Evolutionary conservation across 345 rosid species (phyloP), one percentile per base, ranked within the genome.

Genomic region (Hibiscus mutabilis): DNA sequence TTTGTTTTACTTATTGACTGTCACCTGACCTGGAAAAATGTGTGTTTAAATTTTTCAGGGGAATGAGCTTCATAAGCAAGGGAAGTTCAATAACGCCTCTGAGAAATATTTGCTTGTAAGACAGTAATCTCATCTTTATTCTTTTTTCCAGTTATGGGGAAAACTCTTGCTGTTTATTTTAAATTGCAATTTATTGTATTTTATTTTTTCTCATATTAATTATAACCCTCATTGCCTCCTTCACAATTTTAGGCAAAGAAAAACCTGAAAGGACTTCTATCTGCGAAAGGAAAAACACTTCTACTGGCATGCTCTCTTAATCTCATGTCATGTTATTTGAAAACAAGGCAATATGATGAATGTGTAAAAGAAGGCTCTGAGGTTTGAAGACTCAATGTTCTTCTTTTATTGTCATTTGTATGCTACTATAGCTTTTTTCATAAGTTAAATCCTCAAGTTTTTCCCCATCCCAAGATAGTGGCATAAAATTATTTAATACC

Each of bases 291-390:
- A 49, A 84, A 79, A 72, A 56, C 91, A 44, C 88, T 96, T 58
- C 61, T 79, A 71, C 65, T 87, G 61, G 90, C 93, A 31, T 92
- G 98, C 82, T 91, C 99, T 58, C 93, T 92, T 55, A 96, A 96
- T 81, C 72, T 87, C 71, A 92, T 96, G 99, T 96, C 99, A 24
- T 96, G 99, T 85, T 91, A 92, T 85, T 79, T 96, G 80, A 96
- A 89, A 83, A 88, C 88, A 27, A 78, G 74, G 78, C 88, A 88
- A 74, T 87, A 80, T 59, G 76, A 86, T 22, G 89, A 88, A 55
- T 96, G 99, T 75, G 76, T 92, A 47, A 81, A 80, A 74, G 97
- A 87, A 81, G 98, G 99, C 73, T 84, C 90, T 6, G 97, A 96
- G 98, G 98, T 92, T 88, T 72, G 76, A 66, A 10, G 25, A 59